phyloP scores from a whole-genome alignment of 768 basidiomycete species.

The Clitopilus hobsonii region DNA sequence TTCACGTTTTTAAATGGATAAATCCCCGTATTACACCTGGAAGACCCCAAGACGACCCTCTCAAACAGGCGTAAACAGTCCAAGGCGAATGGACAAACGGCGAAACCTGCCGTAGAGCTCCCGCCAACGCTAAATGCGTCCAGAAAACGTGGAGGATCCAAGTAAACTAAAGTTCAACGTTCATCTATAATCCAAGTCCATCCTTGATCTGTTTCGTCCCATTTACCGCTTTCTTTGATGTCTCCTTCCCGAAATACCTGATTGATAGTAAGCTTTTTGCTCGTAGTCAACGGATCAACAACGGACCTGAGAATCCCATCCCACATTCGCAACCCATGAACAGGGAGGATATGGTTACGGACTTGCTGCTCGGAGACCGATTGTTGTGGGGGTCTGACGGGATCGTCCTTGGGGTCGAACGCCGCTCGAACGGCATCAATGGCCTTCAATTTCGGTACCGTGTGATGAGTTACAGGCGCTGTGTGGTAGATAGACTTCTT shows the following conservation, averaged over 20 bases:
- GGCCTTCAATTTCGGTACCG: conserved; percentile 41
- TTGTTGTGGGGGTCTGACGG: conserved; percentile 42
- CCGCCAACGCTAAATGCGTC: no score
- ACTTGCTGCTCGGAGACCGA: conserved; percentile 56
- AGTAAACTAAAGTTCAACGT: conserved; percentile 17
- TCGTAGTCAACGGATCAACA: conserved; percentile 2
- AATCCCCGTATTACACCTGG: no score
- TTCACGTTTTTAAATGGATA: no score
- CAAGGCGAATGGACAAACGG: no score
- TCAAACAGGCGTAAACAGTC: no score
- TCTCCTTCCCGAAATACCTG: conserved; percentile 47
- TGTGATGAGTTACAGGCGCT: conserved; percentile 48
- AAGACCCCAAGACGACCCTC: no score
- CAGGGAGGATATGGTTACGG: conserved; percentile 29
- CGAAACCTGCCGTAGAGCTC: no score
- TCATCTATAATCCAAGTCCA: conserved; percentile 20
- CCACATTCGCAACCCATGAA: conserved; percentile 57
- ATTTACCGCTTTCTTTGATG: conserved; percentile 28
- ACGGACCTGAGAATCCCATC: conserved; percentile 38
- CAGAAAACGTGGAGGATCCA: not conserved
- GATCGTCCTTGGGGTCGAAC: conserved; percentile 46
- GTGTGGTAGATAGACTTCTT: conserved; percentile 54
- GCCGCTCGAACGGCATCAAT: conserved; percentile 42
- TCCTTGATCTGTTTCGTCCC: conserved; percentile 12
- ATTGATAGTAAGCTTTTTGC: not conserved